phyloP scores from a whole-genome alignment of 2,329 filamentous ascomycete genomes.

The Dryadomyces sulphureus region DNA sequence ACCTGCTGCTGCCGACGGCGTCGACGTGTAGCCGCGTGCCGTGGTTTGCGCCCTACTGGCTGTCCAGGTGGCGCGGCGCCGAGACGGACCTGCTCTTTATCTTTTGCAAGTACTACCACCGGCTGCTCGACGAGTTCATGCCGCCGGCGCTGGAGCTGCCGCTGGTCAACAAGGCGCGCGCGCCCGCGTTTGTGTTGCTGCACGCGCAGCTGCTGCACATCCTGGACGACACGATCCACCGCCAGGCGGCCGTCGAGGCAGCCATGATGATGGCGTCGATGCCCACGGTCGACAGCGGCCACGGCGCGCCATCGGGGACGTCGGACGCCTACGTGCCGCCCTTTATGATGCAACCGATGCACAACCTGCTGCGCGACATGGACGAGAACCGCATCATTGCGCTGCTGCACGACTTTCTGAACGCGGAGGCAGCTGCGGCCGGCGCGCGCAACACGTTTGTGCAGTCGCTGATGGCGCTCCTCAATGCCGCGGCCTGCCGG shows the following conservation, averaged over 20 bases:
- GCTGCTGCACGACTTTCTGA: constrained; percentile 66
- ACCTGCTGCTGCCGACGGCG: constrained; percentile 29
- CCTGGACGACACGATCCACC: constrained; percentile 71
- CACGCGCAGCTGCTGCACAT: constrained; percentile 70
- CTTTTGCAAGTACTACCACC: constrained; percentile 77
- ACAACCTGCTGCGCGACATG: constrained; percentile 64
- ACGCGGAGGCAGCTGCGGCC: constrained; percentile 27
- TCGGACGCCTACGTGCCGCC: constrained; percentile 38
- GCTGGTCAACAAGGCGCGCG: constrained; percentile 41
- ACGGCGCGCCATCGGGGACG: neutral
- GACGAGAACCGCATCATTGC: constrained; percentile 78
- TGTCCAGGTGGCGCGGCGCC: constrained; percentile 69
- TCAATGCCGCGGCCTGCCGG: constrained; percentile 59
- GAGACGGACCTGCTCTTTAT: constrained; percentile 87
- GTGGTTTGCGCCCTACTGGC: constrained; percentile 69
- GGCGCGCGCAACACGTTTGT: constrained; percentile 55
- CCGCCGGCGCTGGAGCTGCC: constrained; percentile 32
- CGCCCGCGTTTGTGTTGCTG: constrained; percentile 65
- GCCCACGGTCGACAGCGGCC: constrained; percentile 10
- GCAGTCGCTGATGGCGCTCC: constrained; percentile 55
- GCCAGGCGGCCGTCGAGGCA: constrained; percentile 42
- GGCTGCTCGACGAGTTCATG: constrained; percentile 61
- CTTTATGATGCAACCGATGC: constrained; percentile 28
- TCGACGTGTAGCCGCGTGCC: constrained; percentile 37
- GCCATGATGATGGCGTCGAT: constrained; percentile 21